Percentiles rank a stretch among this genome's conserved stretches.
Evolutionary conservation across 23 red algal species (phyloP).

Genomic region (Gracilariopsis chorda): DNA sequence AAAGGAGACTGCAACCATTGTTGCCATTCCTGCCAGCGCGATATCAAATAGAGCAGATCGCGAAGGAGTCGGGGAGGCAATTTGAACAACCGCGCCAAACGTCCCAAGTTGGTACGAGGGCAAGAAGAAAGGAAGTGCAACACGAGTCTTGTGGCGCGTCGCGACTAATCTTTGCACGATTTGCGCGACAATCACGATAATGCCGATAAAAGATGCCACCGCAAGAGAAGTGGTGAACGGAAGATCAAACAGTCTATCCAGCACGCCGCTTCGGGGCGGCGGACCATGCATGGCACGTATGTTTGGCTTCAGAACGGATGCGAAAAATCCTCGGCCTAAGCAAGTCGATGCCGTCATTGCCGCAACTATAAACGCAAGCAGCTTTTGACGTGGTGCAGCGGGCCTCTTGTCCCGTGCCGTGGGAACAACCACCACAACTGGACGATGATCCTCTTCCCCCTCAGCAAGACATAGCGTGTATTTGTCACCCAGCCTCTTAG

Average conservation of each 20-base stretch:
- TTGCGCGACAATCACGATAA: conserved; percentile 29
- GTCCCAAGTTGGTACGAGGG: conserved; percentile 76
- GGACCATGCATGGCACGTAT: conserved; percentile 6
- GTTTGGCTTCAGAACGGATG: not conserved
- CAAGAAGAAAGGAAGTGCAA: conserved; percentile 64
- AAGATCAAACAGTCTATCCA: conserved; percentile 40
- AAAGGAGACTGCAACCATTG: conserved; percentile 36
- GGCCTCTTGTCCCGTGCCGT: conserved; percentile 35
- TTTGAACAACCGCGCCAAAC: conserved; percentile 67
- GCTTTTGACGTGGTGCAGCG: conserved; percentile 24
- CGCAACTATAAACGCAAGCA: conserved; percentile 3
- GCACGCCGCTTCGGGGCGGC: not conserved
- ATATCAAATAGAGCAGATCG: conserved; percentile 79
- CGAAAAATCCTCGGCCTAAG: conserved; percentile 48
- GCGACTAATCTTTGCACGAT: conserved; percentile 62
- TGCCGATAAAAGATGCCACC: conserved; percentile 12
- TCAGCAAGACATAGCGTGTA: conserved; percentile 84
- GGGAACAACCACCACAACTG: conserved; percentile 70
- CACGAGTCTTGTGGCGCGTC: conserved; percentile 23
- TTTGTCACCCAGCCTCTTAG: conserved; percentile 56
- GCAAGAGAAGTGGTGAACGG: conserved; percentile 21
- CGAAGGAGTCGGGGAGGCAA: conserved; percentile 67
- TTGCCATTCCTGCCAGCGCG: conserved; percentile 58
- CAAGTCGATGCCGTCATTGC: conserved; percentile 23
- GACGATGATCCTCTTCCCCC: conserved; percentile 68